phyloP scores from a whole-genome alignment of 441 rosid genomes.

The Eruca vesicaria region DNA sequence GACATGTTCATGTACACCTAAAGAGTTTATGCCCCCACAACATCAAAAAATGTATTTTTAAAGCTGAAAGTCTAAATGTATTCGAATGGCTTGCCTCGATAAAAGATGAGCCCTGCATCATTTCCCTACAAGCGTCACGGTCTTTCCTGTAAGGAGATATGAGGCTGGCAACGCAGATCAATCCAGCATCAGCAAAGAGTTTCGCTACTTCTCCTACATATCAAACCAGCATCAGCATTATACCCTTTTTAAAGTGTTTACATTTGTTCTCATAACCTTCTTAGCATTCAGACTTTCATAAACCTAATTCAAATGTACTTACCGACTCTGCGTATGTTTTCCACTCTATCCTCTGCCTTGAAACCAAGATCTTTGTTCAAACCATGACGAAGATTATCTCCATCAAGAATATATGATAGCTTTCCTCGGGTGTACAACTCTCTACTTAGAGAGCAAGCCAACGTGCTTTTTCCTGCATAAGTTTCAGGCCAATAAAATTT shows the following conservation, averaged over 20 bases:
- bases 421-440: constrained; percentile 68
- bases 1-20: constrained; percentile 94
- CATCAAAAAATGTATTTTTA: constrained; percentile 7
- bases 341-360: constrained; percentile 81
- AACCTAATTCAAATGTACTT: constrained; percentile 29
- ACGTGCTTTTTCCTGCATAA: constrained; percentile 78
- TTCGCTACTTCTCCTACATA: constrained; percentile 69
- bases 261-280: background rate
- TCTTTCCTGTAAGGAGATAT: constrained; percentile 91
- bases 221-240: too few species aligned
- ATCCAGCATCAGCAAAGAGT: constrained; percentile 88
- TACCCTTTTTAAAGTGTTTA: background rate
- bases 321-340: constrained; percentile 92
- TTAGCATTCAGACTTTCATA: background rate
- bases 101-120: constrained; percentile 62
- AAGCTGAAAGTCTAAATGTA: constrained; percentile 5
- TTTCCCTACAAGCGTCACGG: constrained; percentile 77
- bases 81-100: constrained; percentile 64
- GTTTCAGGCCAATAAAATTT: too few species aligned
- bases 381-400: constrained; percentile 89
- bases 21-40: constrained; percentile 44
- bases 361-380: constrained; percentile 82
- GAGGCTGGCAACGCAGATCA: constrained; percentile 87
- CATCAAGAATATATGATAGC: constrained; percentile 78
- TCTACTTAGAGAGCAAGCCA: constrained; percentile 76